Conservation (phyloP, 306 rosid genomes). For the Prinsepia uniflora region DNA sequence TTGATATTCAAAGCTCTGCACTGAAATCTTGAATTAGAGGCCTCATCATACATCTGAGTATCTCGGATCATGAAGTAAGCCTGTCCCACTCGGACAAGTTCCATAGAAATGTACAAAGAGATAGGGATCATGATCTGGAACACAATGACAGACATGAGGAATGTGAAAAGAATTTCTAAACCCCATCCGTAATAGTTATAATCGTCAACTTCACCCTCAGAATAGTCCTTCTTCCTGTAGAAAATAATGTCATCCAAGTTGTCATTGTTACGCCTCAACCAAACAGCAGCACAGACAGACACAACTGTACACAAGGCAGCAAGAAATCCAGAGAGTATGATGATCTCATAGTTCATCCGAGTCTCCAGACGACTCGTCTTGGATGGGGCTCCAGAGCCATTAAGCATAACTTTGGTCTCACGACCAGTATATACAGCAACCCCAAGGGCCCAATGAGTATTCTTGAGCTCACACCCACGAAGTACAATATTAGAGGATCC, state of each 20-base stretch:
- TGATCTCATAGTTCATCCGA: constrained; percentile 84
- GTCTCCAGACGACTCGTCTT: constrained; percentile 92
- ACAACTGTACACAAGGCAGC: constrained; percentile 60
- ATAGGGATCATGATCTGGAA: constrained; percentile 97
- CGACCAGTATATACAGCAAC: constrained; percentile 81
- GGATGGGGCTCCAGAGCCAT: constrained; percentile 92
- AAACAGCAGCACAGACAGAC: constrained; percentile 69
- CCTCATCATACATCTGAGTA: constrained; percentile 66
- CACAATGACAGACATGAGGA: constrained; percentile 92
- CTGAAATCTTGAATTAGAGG: constrained; percentile 73
- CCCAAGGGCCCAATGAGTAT: constrained; percentile 77
- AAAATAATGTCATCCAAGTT: constrained; percentile 51
- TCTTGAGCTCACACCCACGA: constrained; percentile 91
- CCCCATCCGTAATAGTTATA: constrained; percentile 76
- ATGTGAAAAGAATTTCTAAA: constrained; percentile 65
- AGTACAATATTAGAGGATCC: constrained; percentile 88
- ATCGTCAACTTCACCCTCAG: constrained; percentile 19
- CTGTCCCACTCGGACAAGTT: constrained; percentile 92
- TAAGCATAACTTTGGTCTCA: constrained; percentile 96
- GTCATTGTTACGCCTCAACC: constrained; percentile 56
- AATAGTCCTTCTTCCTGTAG: constrained; percentile 58
- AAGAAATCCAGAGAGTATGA: constrained; percentile 72
- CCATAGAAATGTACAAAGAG: constrained; percentile 91
- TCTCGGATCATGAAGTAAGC: constrained; percentile 88
- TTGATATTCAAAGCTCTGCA: constrained; percentile 95